These are phyloP conservation scores for Vigna unguiculata DNA, from an alignment of 306 rosid genomes.

Conservation along the genomic window DNA sequence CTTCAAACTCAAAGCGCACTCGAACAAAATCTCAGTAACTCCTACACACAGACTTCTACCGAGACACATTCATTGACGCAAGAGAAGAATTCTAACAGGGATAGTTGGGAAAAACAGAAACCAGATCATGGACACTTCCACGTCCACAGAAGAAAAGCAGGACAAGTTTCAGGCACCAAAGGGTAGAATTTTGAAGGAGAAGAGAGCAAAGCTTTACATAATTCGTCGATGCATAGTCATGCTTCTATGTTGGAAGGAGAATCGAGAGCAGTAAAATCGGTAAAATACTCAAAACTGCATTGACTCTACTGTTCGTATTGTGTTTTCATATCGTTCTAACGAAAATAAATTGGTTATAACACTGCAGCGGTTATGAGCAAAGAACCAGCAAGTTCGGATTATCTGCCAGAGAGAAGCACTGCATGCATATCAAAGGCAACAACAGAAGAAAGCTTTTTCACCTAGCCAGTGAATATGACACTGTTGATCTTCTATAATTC, in stretches of 20 bases:
- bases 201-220: slow-evolving; percentile 60
- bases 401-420: slow-evolving; percentile 43
- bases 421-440: slow-evolving; percentile 38
- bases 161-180: slow-evolving; percentile 44
- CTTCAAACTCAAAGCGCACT: slow-evolving; percentile 38
- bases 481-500: slow-evolving; percentile 30
- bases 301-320: slow-evolving; percentile 35
- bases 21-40: slow-evolving; percentile 37
- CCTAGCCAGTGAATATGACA: slow-evolving; percentile 25
- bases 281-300: slow-evolving; percentile 36
- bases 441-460: slow-evolving; percentile 37
- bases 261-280: slow-evolving; percentile 48
- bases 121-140: slow-evolving; percentile 45
- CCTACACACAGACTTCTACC: slow-evolving; percentile 29
- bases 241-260: slow-evolving; percentile 64
- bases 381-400: slow-evolving; percentile 22
- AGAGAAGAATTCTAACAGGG: slow-evolving; percentile 27
- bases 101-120: slow-evolving; percentile 13
- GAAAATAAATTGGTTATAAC: slow-evolving; percentile 21
- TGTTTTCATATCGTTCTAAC: slow-evolving; percentile 28
- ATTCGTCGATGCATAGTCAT: slow-evolving; percentile 56
- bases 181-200: slow-evolving; percentile 53
- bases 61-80: neutral
- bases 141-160: slow-evolving; percentile 50
- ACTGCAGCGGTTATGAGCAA: slow-evolving; percentile 32